Conservation (phyloP, 805 yeast genomes). For the Pichia cephalocereana region DNA sequence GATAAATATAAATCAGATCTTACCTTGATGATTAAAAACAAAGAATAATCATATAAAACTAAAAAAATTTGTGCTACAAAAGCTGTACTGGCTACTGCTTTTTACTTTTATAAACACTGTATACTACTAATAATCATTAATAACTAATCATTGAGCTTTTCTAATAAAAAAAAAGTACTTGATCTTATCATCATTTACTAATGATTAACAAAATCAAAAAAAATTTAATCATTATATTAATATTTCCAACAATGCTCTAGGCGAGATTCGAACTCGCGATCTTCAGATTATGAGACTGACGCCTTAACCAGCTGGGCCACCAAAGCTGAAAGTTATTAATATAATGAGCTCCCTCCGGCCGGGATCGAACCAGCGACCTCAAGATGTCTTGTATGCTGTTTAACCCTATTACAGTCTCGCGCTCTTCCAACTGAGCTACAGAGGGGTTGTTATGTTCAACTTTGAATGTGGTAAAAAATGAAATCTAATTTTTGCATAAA, state of each 20-base stretch:
- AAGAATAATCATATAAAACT: neutral
- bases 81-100: too few species aligned
- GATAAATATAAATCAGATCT: constrained; percentile 5
- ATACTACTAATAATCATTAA: too few species aligned
- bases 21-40: neutral
- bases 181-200: neutral
- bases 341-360: constrained; percentile 10
- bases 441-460: constrained; percentile 6
- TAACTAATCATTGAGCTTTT: too few species aligned
- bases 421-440: constrained; percentile 19
- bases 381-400: constrained; percentile 9
- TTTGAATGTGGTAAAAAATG: neutral
- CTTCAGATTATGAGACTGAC: constrained; percentile 33
- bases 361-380: constrained; percentile 16
- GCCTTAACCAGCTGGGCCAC: constrained; percentile 34
- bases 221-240: constrained; percentile 8
- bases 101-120: too few species aligned
- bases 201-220: neutral
- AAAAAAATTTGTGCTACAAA: too few species aligned
- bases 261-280: constrained; percentile 34
- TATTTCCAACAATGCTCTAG: constrained; percentile 20
- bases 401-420: constrained; percentile 13
- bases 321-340: constrained; percentile 15
- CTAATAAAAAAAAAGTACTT: too few species aligned
- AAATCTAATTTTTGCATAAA: too few species aligned